phyloP scores from a whole-genome alignment of 345 rosid species.

The Eucalyptus fibrosa region DNA sequence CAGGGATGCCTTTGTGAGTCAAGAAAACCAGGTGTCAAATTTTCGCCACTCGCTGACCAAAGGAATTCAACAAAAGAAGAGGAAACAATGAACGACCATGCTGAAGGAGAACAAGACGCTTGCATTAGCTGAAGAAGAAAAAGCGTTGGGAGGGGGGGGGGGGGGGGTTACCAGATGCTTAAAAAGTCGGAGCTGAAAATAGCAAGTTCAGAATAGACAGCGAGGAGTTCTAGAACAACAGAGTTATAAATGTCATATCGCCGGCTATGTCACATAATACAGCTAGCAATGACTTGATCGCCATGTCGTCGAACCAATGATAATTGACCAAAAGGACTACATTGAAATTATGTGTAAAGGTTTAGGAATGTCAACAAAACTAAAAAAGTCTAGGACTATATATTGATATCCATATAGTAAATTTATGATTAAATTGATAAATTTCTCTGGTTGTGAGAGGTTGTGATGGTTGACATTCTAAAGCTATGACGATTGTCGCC shows the following conservation, averaged over 20 bases:
- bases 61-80: neutral
- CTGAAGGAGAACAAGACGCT: neutral
- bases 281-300: neutral
- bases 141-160: too few relatives aligned
- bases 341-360: neutral
- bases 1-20: neutral
- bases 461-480: neutral
- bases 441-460: neutral
- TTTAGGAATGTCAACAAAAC: too few relatives aligned
- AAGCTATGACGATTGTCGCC: neutral
- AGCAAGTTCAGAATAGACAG: neutral
- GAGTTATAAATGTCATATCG: too few relatives aligned
- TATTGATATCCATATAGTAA: too few relatives aligned
- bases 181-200: neutral
- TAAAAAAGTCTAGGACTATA: too few relatives aligned
- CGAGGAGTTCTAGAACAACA: too few relatives aligned
- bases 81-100: neutral
- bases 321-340: neutral
- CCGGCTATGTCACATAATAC: neutral
- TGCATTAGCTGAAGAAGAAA: too few relatives aligned
- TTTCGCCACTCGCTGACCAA: neutral
- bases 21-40: neutral
- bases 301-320: rapidly evolving
- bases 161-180: too few relatives aligned
- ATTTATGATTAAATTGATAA: too few relatives aligned